A percentile compares a stretch with the other conserved stretches of the same genome.
These are phyloP conservation scores for Drechslera avenae DNA, from an alignment of 2,329 filamentous ascomycete genomes.

Conservation along the genomic window DNA sequence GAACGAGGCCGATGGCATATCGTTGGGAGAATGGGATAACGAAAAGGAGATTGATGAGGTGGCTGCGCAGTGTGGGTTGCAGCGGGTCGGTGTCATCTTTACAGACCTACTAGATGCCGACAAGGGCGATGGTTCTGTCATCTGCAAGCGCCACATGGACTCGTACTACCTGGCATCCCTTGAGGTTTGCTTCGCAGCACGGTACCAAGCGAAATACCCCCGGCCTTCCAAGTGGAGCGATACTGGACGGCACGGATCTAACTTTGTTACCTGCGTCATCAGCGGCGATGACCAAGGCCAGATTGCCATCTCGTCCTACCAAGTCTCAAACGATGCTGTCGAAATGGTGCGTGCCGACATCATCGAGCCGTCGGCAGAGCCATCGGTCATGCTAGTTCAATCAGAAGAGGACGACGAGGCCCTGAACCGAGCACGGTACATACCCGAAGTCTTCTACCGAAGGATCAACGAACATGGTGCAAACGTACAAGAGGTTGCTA, in stretches of 20 bases:
- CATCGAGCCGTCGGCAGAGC: constrained; percentile 92
- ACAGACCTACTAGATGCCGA: constrained; percentile 88
- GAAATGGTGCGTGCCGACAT: constrained; percentile 97
- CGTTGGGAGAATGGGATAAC: constrained; percentile 81
- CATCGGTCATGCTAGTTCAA: constrained; percentile 90
- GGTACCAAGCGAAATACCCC: constrained; percentile 85
- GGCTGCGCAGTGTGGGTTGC: constrained; percentile 80
- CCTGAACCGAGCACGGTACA: constrained; percentile 76
- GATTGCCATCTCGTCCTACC: constrained; percentile 89
- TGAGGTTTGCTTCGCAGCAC: constrained; percentile 86
- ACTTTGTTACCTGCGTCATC: constrained; percentile 94
- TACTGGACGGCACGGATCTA: constrained; percentile 89
- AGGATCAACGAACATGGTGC: constrained; percentile 95
- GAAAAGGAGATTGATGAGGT: constrained; percentile 81
- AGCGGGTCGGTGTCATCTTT: constrained; percentile 91
- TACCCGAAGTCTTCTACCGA: constrained; percentile 96
- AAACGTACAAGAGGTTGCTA: constrained; percentile 96
- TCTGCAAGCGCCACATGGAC: constrained; percentile 95
- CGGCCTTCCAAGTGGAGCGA: constrained; percentile 97
- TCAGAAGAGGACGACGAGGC: constrained; percentile 85
- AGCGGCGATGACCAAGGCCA: constrained; percentile 90
- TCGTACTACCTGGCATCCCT: constrained; percentile 93
- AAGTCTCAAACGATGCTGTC: constrained; percentile 91
- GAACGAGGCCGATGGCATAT: constrained; percentile 86
- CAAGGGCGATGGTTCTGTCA: constrained; percentile 78